phyloP scores from a whole-genome alignment of 805 yeast genomes.

The Barnettozyma sp. region DNA sequence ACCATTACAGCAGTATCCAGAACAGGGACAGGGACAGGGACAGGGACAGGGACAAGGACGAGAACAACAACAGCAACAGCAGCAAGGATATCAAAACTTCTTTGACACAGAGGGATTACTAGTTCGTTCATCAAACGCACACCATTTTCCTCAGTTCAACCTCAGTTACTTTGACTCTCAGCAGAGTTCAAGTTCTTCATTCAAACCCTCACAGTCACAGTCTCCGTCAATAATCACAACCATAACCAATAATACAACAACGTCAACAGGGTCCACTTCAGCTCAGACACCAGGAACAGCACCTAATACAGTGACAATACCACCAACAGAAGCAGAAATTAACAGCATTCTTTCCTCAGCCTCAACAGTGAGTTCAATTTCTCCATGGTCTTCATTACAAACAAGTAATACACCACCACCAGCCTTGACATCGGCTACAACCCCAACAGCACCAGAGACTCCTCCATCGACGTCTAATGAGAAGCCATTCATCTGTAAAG shows the following conservation, averaged over 20 bases:
- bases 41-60: too few species aligned
- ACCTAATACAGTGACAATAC: background rate
- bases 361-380: slow-evolving; percentile 2
- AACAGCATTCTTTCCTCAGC: slow-evolving; percentile 1
- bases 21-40: too few species aligned
- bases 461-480: slow-evolving; percentile 13
- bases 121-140: slow-evolving; percentile 9
- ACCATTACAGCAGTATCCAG: too few species aligned
- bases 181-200: too few species aligned
- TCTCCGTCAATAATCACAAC: too few species aligned
- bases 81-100: too few species aligned
- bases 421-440: too few species aligned
- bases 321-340: background rate
- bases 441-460: slow-evolving; percentile 3
- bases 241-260: slow-evolving; percentile 1
- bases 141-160: slow-evolving; percentile 24
- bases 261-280: background rate
- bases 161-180: slow-evolving; percentile 25
- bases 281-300: background rate
- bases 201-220: too few species aligned
- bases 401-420: too few species aligned
- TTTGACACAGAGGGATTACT: too few species aligned
- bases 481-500: slow-evolving; percentile 48
- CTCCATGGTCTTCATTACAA: slow-evolving; percentile 2
- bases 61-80: too few species aligned